These are phyloP conservation scores for Colletotrichum acutatum DNA, from an alignment of 2,329 filamentous ascomycete species.

Conservation along the genomic window DNA sequence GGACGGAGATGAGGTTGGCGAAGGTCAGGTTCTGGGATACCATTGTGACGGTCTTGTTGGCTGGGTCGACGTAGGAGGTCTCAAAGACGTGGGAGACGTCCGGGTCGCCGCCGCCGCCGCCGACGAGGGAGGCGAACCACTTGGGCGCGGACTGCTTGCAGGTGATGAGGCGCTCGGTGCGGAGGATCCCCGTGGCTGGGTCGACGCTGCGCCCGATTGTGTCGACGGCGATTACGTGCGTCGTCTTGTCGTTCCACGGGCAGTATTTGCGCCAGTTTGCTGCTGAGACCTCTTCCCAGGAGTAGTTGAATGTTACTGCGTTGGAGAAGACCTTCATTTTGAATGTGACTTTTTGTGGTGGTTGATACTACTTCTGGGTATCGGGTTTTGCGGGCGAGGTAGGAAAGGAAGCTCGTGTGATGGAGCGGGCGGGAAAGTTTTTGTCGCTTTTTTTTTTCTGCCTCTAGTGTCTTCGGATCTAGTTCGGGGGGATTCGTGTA, in stretches of 20 bases:
- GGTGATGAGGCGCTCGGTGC: conserved; percentile 71
- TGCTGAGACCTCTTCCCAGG: conserved; percentile 97
- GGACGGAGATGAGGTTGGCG: conserved; percentile 88
- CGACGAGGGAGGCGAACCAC: conserved; percentile 84
- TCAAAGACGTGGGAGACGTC: conserved; percentile 93
- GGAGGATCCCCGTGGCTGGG: conserved; percentile 66
- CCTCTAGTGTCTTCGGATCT: not conserved
- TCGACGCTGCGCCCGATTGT: conserved; percentile 79
- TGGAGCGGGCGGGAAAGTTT: not conserved
- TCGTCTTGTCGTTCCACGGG: conserved; percentile 98
- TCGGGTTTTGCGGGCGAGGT: not conserved
- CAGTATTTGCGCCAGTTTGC: conserved; percentile 99
- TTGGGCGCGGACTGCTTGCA: conserved; percentile 75
- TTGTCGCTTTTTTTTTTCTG: not conserved
- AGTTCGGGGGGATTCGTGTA: conserved; percentile 5
- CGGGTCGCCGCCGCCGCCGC: conserved; percentile 60
- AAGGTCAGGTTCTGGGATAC: conserved; percentile 95
- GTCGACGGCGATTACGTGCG: conserved; percentile 95
- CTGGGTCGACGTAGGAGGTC: conserved; percentile 92
- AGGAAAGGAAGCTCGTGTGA: not conserved
- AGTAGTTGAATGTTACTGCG: conserved; percentile 92
- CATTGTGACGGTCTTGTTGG: conserved; percentile 90
- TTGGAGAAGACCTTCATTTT: conserved; percentile 97
- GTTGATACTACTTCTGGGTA: not conserved
- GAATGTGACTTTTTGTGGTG: conserved; percentile 29